Conservation (phyloP, 1,284 basidiomycete genomes). For the Cutaneotrichosporon cyanovorans region DNA sequence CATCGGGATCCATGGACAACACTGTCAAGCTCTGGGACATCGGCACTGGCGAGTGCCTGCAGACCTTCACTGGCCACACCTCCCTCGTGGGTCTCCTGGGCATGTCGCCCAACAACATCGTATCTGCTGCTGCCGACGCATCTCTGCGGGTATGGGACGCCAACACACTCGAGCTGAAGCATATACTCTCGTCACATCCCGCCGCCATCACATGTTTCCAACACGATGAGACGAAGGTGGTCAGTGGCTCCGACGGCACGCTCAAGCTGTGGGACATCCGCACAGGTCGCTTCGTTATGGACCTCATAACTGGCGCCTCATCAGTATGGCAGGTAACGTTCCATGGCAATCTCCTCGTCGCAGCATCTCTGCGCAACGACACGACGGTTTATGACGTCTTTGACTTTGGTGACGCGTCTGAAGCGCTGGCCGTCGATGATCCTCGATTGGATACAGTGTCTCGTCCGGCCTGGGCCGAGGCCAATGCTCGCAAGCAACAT, state of each 20-base stretch:
- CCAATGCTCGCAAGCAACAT: slow-evolving; percentile 27
- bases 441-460: slow-evolving; percentile 29
- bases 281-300: slow-evolving; percentile 72
- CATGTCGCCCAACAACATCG: slow-evolving; percentile 76
- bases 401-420: slow-evolving; percentile 30
- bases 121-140: slow-evolving; percentile 88
- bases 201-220: slow-evolving; percentile 96
- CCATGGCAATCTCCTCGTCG: slow-evolving; percentile 83
- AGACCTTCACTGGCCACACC: slow-evolving; percentile 75
- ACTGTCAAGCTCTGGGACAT: slow-evolving; percentile 90
- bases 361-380: slow-evolving; percentile 75
- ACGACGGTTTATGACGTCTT: slow-evolving; percentile 52
- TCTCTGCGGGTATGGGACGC: slow-evolving; percentile 90
- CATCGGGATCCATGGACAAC: slow-evolving; percentile 93
- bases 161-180: slow-evolving; percentile 64
- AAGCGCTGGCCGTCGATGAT: slow-evolving; percentile 32
- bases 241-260: slow-evolving; percentile 88
- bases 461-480: slow-evolving; percentile 34
- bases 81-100: slow-evolving; percentile 81
- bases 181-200: slow-evolving; percentile 76
- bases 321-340: slow-evolving; percentile 96
- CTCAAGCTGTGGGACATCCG: slow-evolving; percentile 93
- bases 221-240: slow-evolving; percentile 91
- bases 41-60: slow-evolving; percentile 66
- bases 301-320: slow-evolving; percentile 76